Base-by-base conservation (phyloP, 1,284 basidiomycete genomes). In the Puccinia novopanici region DNA sequence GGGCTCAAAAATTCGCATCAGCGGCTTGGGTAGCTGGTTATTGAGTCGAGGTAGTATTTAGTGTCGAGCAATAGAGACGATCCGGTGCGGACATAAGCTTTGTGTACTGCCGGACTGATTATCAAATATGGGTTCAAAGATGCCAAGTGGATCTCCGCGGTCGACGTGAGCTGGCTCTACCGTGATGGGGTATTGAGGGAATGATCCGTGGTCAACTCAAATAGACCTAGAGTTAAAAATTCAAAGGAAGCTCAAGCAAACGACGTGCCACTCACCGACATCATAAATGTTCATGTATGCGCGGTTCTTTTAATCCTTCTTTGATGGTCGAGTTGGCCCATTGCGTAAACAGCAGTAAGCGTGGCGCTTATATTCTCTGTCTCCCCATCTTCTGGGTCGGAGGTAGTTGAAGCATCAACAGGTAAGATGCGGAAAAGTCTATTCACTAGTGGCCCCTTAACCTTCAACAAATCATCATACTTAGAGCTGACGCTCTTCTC, bases 361-460 rank as follows among this genome's bases (percentile, higher is more conserved):
- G 88, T 87, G 91, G 90, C 67, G 88, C 88, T 48, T 68, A 89
- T 88, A 61, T 92, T 92, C 84, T 93, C 93, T 2, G 91, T 90
- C 91, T 88, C 54, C 63, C 82, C 77, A 80, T 83, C n/a, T n/a
- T n/a, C n/a, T n/a, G n/a, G n/a, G n/a, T n/a, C n/a, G n/a, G n/a
- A n/a, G n/a, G n/a, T n/a, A 22, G 83, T 82, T 34, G 15, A 17
- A 42, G 83, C 83, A 27, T 83, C 77, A 24, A 83, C 82, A 13
- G 96, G 94, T 82, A 92, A 91, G 42, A 95, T 89, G n/a, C 89
- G 89, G 77, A 97, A 89, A 81, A 99, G 89, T 57, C 91, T 91
- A 85, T 97, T 92, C 79, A 98, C 92, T 57, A 98, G 90, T 2
- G 93, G 92, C 77, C 92, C 90, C 22, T 96, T 87, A 12, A 80